Percentiles rank a stretch among this genome's conserved stretches.
Evolutionary conservation across 2,329 filamentous ascomycete species (phyloP).

Genomic region (Fusarium chlamydosporum): DNA sequence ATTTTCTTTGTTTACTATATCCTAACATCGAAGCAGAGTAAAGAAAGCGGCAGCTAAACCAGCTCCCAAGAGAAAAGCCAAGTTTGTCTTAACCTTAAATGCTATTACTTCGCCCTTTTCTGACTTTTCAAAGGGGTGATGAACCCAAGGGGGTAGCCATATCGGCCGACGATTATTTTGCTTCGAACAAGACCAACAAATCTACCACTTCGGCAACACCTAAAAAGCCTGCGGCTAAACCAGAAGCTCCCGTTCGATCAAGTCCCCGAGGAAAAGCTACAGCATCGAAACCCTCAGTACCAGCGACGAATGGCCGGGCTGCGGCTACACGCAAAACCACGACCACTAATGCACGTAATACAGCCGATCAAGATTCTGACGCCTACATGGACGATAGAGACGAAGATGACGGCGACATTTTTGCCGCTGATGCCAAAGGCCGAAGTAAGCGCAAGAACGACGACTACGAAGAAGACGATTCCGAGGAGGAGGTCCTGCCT

Average conservation of each 20-base stretch:
- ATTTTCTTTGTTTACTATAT: slow-evolving; percentile 8
- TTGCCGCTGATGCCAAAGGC: slow-evolving; percentile 78
- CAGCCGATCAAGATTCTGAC: slow-evolving; percentile 66
- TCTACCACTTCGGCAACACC: slow-evolving; percentile 56
- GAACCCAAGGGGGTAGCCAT: slow-evolving; percentile 65
- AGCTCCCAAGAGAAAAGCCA: slow-evolving; percentile 68
- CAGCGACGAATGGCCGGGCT: slow-evolving; percentile 51
- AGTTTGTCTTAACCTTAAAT: slow-evolving; percentile 56
- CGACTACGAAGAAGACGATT: slow-evolving; percentile 80
- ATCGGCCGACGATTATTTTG: slow-evolving; percentile 71
- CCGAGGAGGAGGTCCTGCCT: slow-evolving; percentile 77
- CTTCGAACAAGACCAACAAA: slow-evolving; percentile 61
- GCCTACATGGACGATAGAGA: slow-evolving; percentile 77
- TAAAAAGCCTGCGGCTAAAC: slow-evolving; percentile 59
- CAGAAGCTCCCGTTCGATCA: slow-evolving; percentile 64
- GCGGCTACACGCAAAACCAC: slow-evolving; percentile 60
- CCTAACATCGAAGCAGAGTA: slow-evolving; percentile 45
- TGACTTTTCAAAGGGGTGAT: slow-evolving; percentile 53
- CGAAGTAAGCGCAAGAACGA: slow-evolving; percentile 78
- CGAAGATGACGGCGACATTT: slow-evolving; percentile 83
- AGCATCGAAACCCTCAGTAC: slow-evolving; percentile 50
- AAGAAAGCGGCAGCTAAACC: slow-evolving; percentile 69
- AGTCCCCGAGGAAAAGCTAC: slow-evolving; percentile 66
- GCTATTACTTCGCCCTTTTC: not conserved
- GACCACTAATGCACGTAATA: slow-evolving; percentile 59